Conservation (phyloP, 2,329 filamentous ascomycete genomes). For the Podosphaera leucotricha region DNA sequence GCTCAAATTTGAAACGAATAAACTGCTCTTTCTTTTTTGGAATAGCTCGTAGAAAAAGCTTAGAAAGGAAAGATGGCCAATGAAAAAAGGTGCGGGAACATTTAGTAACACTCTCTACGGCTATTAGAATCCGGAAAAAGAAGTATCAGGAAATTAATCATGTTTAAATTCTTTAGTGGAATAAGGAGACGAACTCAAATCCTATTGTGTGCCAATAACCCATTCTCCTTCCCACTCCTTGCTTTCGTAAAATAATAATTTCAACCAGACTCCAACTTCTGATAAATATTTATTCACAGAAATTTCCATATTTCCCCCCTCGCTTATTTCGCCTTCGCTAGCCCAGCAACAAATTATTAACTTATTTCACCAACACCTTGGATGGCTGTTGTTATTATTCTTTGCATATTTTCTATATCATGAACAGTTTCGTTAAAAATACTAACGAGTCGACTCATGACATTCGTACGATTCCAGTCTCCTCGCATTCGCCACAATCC, state of each 20-base stretch:
- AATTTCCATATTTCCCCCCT: not conserved
- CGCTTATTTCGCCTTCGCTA: not conserved
- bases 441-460: slow-evolving; percentile 35
- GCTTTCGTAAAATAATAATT: not conserved
- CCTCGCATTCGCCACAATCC: slow-evolving; percentile 58
- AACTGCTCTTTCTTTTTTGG: too few relatives aligned
- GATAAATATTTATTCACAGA: not conserved
- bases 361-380: not conserved
- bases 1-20: too few relatives aligned
- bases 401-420: slow-evolving; percentile 31
- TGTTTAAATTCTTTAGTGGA: too few relatives aligned
- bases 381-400: slow-evolving; percentile 8
- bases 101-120: too few relatives aligned
- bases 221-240: not conserved
- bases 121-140: too few relatives aligned
- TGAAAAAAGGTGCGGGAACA: too few relatives aligned
- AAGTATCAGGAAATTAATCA: too few relatives aligned
- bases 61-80: too few relatives aligned
- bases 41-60: too few relatives aligned
- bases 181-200: not conserved
- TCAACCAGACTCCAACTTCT: not conserved
- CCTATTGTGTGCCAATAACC: not conserved
- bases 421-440: slow-evolving; percentile 54
- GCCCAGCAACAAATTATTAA: not conserved
- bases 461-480: slow-evolving; percentile 64